Evolutionary conservation across 345 rosid genomes (phyloP).

Genomic region (Mallotus nudiflorus): DNA sequence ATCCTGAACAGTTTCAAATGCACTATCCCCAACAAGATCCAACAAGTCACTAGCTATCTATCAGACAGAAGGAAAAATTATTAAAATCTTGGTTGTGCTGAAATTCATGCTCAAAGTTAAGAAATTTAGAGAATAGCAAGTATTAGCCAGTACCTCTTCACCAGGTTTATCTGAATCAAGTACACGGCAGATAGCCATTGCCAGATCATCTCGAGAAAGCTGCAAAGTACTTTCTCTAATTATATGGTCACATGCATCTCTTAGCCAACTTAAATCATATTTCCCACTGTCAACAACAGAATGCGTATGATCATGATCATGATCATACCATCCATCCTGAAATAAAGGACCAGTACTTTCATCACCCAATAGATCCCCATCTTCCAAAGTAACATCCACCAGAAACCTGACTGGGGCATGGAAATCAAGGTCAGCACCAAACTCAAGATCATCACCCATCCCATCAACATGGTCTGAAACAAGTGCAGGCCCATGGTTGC

Average conservation of each 20-base stretch:
- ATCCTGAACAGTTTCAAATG: constrained; percentile 92
- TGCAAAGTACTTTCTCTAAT: constrained; percentile 67
- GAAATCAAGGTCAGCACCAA: constrained; percentile 78
- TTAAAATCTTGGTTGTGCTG: constrained; percentile 14
- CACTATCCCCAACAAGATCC: constrained; percentile 93
- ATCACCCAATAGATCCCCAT: constrained; percentile 39
- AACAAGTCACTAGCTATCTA: constrained; percentile 89
- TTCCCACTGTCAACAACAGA: constrained; percentile 35
- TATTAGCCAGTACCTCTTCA: constrained; percentile 70
- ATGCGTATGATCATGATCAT: constrained; percentile 32
- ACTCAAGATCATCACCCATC: constrained; percentile 50
- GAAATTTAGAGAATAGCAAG: constrained; percentile 8
- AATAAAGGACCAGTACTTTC: constrained; percentile 44
- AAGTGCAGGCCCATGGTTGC: constrained; percentile 28
- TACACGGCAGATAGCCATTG: constrained; percentile 89
- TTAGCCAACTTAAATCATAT: constrained; percentile 78
- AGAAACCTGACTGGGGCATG: constrained; percentile 75
- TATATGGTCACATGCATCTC: constrained; percentile 72
- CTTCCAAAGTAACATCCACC: constrained; percentile 43
- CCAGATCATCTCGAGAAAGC: constrained; percentile 85
- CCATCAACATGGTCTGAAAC: constrained; percentile 40
- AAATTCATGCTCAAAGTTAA: constrained; percentile 16
- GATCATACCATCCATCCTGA: constrained; percentile 52
- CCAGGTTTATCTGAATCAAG: constrained; percentile 89
- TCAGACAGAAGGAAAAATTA: constrained; percentile 9